A percentile compares a stretch with the other conserved stretches of the same genome.
These are phyloP conservation scores for Ogataea degrootiae DNA, from an alignment of 805 yeast species.

Conservation along the genomic window DNA sequence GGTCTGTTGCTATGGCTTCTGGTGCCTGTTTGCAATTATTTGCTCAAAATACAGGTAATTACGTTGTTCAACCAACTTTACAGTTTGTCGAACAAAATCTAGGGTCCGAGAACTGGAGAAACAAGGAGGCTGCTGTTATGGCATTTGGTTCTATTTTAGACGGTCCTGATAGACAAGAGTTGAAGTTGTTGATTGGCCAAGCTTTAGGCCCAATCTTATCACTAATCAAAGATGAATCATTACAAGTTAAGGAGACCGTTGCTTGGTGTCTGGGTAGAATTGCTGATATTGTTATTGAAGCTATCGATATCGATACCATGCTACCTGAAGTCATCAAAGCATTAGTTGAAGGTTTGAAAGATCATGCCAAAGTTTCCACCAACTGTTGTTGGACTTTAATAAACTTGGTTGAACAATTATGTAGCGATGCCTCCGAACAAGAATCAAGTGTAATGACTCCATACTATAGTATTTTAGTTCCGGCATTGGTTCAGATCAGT, in stretches of 20 bases:
- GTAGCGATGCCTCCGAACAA: constrained; percentile 44
- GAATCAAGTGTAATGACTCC: constrained; percentile 64
- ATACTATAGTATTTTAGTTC: constrained; percentile 66
- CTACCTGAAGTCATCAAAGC: constrained; percentile 72
- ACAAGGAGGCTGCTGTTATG: constrained; percentile 97
- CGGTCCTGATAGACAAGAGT: constrained; percentile 78
- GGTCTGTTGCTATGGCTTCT: constrained; percentile 99
- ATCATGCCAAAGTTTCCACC: constrained; percentile 90
- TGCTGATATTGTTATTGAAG: constrained; percentile 78
- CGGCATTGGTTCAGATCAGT: constrained; percentile 64
- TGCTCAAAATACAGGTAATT: constrained; percentile 85
- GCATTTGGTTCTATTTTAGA: constrained; percentile 96
- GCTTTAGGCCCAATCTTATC: constrained; percentile 76
- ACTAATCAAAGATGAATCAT: constrained; percentile 66
- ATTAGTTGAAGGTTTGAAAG: constrained; percentile 73
- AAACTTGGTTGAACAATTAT: constrained; percentile 81
- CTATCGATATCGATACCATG: constrained; percentile 60
- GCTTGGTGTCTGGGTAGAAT: constrained; percentile 98
- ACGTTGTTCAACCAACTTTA: constrained; percentile 80
- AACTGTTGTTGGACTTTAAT: constrained; percentile 98
- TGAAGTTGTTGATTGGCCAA: constrained; percentile 65
- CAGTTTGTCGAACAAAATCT: constrained; percentile 78
- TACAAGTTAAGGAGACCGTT: constrained; percentile 93
- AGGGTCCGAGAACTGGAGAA: constrained; percentile 63
- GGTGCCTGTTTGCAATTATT: constrained; percentile 94